Evolutionary conservation across 805 yeast genomes (phyloP), one percentile per base, ranked within the genome.

Genomic region (Candida dendrica): DNA sequence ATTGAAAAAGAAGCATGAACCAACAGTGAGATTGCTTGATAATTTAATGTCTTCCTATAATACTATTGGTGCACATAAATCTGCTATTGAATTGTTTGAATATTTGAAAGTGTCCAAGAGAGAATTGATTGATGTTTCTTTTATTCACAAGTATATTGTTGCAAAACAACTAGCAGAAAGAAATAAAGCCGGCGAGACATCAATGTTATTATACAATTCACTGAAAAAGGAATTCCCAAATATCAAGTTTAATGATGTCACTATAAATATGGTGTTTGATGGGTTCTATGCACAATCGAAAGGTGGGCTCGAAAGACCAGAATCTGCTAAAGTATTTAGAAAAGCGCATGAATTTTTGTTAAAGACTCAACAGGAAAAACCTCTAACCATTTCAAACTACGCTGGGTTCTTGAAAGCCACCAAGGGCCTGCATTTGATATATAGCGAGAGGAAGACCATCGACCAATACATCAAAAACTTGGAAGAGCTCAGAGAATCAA

Each of bases 21-120:
- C 60, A 6, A 38, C 50, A 1, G 47, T 37, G 13, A 45, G 48
- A 1, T 34, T 56, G 6, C 40, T 48, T 10, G 59, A 56, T 42
- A 38, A 45, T 1, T 16, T 56, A 34, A 49, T 52, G 47, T 42
- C 44, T 35, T 40, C 47, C 9, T 52, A 48, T 30, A 39, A 37
- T 4, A 44, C 42, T 20, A n/a, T 48, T 3, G 55, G 52, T 8
- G 51, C 49, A 14, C 32, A 37, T 13, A 40, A 43, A 9, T 20
- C 37, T 2, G 47, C 58, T 10, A 26, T 45, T 3, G 36, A 41
- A 13, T 29, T 51, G 0, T 49, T 44, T 18, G 33, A 42, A 4
- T 39, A 47, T 2, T 46, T 44, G 40, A 42, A 44, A 10, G 44
- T 46, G 5, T 20, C 31, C 1, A 42, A 40, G 19, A 48, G 51